Conservation (phyloP, 768 basidiomycete species). For the Phallus indusiatus region DNA sequence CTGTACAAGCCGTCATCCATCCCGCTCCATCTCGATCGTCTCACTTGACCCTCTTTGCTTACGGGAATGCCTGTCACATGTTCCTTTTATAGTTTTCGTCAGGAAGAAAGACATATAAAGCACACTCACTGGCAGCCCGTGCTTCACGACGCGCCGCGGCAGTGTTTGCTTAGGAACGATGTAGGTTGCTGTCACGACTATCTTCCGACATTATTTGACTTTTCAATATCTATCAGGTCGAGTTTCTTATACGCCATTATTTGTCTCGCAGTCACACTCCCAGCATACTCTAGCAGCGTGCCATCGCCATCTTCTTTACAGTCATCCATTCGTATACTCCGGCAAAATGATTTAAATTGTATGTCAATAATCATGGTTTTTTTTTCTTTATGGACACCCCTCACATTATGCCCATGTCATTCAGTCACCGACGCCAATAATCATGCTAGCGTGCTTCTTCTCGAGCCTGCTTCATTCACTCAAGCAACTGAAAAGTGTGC, state of each 20-base stretch:
- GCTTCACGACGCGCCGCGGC: background rate
- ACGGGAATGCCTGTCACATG: background rate
- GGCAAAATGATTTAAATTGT: background rate
- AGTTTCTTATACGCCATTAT: background rate
- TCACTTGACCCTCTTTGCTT: background rate
- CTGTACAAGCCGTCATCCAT: no score
- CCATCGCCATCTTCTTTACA: background rate
- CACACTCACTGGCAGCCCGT: background rate
- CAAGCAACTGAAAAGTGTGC: background rate
- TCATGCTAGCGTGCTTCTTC: background rate
- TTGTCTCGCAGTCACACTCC: background rate
- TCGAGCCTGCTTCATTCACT: background rate
- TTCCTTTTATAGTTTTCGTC: background rate
- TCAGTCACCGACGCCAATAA: background rate
- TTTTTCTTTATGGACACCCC: background rate
- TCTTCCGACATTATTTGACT: background rate
- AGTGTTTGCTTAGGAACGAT: background rate
- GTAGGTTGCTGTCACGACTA: background rate
- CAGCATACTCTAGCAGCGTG: background rate
- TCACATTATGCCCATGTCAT: background rate
- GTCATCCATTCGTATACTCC: background rate
- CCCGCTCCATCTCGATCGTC: background rate
- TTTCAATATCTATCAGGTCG: background rate
- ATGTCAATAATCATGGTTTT: background rate
- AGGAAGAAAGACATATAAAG: background rate